Base-by-base conservation (phyloP, 2,329 filamentous ascomycete species). In the Ampelomyces quisqualis region DNA sequence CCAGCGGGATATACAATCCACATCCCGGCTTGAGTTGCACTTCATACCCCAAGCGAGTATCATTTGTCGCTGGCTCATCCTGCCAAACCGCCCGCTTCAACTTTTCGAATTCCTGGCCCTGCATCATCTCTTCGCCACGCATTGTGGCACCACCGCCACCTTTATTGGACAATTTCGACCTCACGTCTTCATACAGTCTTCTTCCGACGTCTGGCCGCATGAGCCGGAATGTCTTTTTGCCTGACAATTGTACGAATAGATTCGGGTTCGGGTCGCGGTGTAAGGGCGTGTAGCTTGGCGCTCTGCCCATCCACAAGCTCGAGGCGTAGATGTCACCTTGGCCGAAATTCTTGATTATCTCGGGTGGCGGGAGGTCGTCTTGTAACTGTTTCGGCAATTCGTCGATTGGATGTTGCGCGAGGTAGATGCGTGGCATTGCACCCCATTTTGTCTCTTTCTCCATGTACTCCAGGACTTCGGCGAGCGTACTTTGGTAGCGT, bases 261-360 rank as follows among this genome's bases (percentile, higher is more conserved):
- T 98, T 98, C 0, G 89, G 89, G 58, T 97, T 97, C 0, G 93
- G 93, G 59, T 98, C 93, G 39, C 86, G 81, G 68, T 98, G 93
- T 3, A 95, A 73, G 3, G 93, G 90, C 1, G 93, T 96, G 55
- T 89, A 90, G 0, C 90, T 96, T 0, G 89, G 89, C 26, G 89
- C 82, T 10, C 85, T 74, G 1, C 93, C 93, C 9, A 97, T 77
- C 91, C 91, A 98, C 29, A 97, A 73, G 55, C 87, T 94, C 0
- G 86, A 84, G 55, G 78, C 80, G 64, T 97, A 96, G n/a, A 96
- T 70, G 64, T 96, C 90, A 2, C 88, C 89, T 53, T 79, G 85
- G 0, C 87, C 87, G 1, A 80, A 77, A 5, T 72, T 62, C 3
- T 60, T 65, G 3, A 95, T 81, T 3, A 90, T 58, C 0, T 73